phyloP scores from a whole-genome alignment of 2,329 filamentous ascomycete genomes.

The Ceratocystiopsis minuta region DNA sequence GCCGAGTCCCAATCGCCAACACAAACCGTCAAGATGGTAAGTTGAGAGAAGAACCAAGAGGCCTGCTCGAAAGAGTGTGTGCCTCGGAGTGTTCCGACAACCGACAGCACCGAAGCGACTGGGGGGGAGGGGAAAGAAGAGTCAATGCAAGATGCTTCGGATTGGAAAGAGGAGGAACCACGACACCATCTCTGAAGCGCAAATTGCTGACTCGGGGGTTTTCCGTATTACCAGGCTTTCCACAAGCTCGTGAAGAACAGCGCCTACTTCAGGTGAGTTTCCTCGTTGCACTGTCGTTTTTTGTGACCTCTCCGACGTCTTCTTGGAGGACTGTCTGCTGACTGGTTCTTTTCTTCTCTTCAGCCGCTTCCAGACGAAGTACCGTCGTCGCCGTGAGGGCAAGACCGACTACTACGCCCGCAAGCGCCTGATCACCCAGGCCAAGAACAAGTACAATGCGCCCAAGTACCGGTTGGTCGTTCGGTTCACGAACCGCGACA shows the following conservation, averaged over 20 bases:
- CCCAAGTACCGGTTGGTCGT: slow-evolving; percentile 99
- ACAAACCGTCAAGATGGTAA: slow-evolving; percentile 51
- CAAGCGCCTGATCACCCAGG: slow-evolving; percentile 98
- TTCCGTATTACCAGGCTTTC: slow-evolving; percentile 48
- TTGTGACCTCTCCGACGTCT: background rate
- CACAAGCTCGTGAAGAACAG: slow-evolving; percentile 94
- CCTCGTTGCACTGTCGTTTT: background rate
- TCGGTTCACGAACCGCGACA: slow-evolving; percentile 99
- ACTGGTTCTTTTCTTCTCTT: background rate
- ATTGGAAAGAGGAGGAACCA: slow-evolving; percentile 26
- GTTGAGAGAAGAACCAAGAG: slow-evolving; percentile 21
- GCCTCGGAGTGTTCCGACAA: background rate
- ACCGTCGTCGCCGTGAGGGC: slow-evolving; percentile 85
- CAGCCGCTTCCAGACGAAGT: slow-evolving; percentile 99
- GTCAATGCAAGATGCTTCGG: slow-evolving; percentile 99
- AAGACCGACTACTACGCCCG: slow-evolving; percentile 99
- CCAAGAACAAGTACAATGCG: slow-evolving; percentile 99
- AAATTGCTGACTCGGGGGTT: slow-evolving; percentile 96
- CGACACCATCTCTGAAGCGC: slow-evolving; percentile 64
- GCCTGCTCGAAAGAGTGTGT: background rate
- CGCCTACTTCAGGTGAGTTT: slow-evolving; percentile 82
- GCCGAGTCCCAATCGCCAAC: slow-evolving; percentile 13
- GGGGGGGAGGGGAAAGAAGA: slow-evolving; percentile 22
- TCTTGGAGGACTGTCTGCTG: no score
- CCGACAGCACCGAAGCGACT: background rate